These are phyloP conservation scores for Aureobasidium sp. DNA, from an alignment of 2,329 filamentous ascomycete genomes.

Conservation along the genomic window DNA sequence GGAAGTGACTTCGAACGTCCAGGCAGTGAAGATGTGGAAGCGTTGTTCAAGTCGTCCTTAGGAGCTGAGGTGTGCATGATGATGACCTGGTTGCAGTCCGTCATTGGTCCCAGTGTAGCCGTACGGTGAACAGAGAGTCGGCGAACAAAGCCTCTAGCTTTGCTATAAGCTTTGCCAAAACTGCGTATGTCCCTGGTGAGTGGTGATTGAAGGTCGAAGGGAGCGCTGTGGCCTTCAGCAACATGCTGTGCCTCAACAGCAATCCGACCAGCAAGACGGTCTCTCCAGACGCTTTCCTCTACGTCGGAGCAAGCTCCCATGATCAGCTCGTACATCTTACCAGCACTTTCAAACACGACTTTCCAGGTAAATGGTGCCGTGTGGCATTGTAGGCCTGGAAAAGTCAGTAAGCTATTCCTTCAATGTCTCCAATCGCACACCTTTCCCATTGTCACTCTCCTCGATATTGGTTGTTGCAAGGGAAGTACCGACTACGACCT, in stretches of 20 bases:
- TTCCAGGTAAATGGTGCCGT: slow-evolving; percentile 89
- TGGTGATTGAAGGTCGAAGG: slow-evolving; percentile 50
- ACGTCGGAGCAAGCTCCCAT: slow-evolving; percentile 75
- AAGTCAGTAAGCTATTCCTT: not conserved
- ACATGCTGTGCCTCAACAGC: slow-evolving; percentile 43
- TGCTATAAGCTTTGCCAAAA: slow-evolving; percentile 66
- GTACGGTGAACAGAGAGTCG: slow-evolving; percentile 72
- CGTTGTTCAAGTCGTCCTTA: slow-evolving; percentile 43
- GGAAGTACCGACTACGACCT: slow-evolving; percentile 65
- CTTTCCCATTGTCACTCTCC: slow-evolving; percentile 66
- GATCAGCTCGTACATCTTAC: slow-evolving; percentile 74
- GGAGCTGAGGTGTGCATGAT: slow-evolving; percentile 74
- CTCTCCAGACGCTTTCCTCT: slow-evolving; percentile 75
- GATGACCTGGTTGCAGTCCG: slow-evolving; percentile 65
- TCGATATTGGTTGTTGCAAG: slow-evolving; percentile 59
- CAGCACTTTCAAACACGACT: slow-evolving; percentile 68
- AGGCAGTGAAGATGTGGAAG: slow-evolving; percentile 37
- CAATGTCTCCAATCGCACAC: slow-evolving; percentile 26
- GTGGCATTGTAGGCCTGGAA: slow-evolving; percentile 75
- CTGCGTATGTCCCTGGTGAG: slow-evolving; percentile 63
- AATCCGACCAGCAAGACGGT: slow-evolving; percentile 50
- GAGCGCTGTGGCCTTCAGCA: slow-evolving; percentile 40
- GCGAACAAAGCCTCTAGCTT: slow-evolving; percentile 56
- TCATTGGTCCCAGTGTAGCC: slow-evolving; percentile 62
- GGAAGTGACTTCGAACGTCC: slow-evolving; percentile 72